Percentiles rank a stretch among this genome's conserved stretches.
Evolutionary conservation across 495 filamentous ascomycete genomes (phyloP).

Genomic region (Trichoderma virens): DNA sequence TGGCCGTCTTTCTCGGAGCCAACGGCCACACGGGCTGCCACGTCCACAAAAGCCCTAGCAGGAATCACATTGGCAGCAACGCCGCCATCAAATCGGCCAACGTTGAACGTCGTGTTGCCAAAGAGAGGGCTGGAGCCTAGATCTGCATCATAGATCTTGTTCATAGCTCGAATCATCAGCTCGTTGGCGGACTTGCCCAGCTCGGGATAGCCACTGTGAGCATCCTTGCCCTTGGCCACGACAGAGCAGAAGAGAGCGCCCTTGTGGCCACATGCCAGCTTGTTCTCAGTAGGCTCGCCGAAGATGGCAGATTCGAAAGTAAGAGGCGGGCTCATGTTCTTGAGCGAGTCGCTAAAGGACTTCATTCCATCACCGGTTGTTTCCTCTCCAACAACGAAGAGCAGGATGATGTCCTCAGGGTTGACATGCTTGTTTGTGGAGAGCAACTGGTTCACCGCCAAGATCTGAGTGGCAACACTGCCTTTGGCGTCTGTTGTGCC

Average conservation of each 20-base stretch:
- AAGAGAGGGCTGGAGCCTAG: constrained; percentile 68
- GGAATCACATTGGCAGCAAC: constrained; percentile 88
- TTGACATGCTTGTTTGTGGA: constrained; percentile 27
- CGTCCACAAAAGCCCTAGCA: constrained; percentile 53
- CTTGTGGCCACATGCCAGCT: constrained; percentile 85
- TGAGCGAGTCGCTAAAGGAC: constrained; percentile 44
- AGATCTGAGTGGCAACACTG: constrained; percentile 72
- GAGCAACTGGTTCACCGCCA: constrained; percentile 57
- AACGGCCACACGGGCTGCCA: constrained; percentile 67
- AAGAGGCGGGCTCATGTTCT: constrained; percentile 37
- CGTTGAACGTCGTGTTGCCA: constrained; percentile 80
- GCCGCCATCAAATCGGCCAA: constrained; percentile 70
- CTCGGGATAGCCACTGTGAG: constrained; percentile 85
- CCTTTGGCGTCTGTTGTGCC: constrained; percentile 89
- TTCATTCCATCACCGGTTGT: constrained; percentile 78
- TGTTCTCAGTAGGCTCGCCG: constrained; percentile 82
- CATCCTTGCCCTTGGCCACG: constrained; percentile 63
- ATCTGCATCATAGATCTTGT: constrained; percentile 52
- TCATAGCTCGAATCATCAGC: constrained; percentile 60
- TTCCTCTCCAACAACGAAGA: constrained; percentile 91
- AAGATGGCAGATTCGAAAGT: constrained; percentile 61
- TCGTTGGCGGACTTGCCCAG: constrained; percentile 73
- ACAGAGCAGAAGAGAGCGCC: constrained; percentile 61
- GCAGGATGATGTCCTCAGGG: constrained; percentile 52
- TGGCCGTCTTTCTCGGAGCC: constrained; percentile 52